Base-by-base conservation (phyloP, 2,329 filamentous ascomycete species). In the Sporothrix schenckii region DNA sequence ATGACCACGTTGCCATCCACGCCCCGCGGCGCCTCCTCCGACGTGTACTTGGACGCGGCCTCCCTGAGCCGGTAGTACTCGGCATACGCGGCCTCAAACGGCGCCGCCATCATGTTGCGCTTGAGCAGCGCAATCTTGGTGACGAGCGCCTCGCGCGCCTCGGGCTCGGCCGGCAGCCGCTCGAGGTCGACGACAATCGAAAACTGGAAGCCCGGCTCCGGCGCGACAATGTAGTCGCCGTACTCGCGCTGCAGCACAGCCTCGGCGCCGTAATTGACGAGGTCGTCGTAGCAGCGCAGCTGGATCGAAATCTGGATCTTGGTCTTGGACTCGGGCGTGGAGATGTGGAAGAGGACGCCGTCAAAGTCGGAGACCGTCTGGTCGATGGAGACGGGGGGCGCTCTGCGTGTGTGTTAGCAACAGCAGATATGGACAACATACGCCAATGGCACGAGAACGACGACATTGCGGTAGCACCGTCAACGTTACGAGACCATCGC, bases 311-410 rank as follows among this genome's bases (percentile, higher is more conserved):
- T 89, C 67, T 97, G 87, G 75, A 99, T 97, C 83, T 96, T 93
- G 66, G 92, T 90, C 86, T 98, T 98, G 73, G 89, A 85, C 80
- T 97, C 93, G 71, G 94, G 95, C 0, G 95, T 99, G 50, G 94
- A 98, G 78, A 99, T 94, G 82, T 99, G 95, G 83, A 98, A 99
- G 75, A 92, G 97, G 76, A 98, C 95, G 79, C 94, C 94, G 83
- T 99, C 96, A 79, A 99, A 99, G 83, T 99, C 95, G 79, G 94
- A 98, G 73, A 97, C 93, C 74, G 97, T 93, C 84, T 99, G 95
- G 83, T 99, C 96, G 80, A 99, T 97, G 76, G 92, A 93, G 72
- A 89, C 87, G 71, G 93, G 93, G 75, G 92, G 84, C 80, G 91
- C 91, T 82, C 94, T 97, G 70, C 13, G 27, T 2, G 27, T 47